Percentiles rank a stretch among this genome's conserved stretches.
Conservation (phyloP, 73 alveolate genomes). For the Paramecium sonneborni region DNA sequence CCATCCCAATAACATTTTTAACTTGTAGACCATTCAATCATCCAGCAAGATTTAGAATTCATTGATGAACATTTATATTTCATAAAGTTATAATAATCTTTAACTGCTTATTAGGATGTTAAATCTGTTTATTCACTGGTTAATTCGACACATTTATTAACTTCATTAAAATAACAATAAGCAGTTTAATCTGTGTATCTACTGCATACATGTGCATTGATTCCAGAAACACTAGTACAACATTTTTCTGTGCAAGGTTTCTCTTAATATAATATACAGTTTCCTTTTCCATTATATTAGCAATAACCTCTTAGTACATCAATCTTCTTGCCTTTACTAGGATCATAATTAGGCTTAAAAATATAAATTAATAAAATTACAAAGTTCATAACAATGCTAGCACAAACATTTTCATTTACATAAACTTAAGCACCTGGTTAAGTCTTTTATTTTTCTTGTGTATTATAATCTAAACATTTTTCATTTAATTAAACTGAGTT, state of each 20-base stretch:
- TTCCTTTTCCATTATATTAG: not conserved
- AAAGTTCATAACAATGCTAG: conserved; percentile 22
- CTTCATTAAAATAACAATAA: conserved; percentile 6
- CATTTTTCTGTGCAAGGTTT: not conserved
- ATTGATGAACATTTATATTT: conserved; percentile 11
- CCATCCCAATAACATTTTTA: conserved; percentile 25
- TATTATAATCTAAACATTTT: conserved; percentile 1
- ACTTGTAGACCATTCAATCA: conserved; percentile 30
- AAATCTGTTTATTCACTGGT: not conserved
- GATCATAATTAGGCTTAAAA: not conserved
- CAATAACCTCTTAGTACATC: conserved; percentile 22
- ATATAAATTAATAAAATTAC: not conserved
- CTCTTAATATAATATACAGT: not conserved
- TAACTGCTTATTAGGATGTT: not conserved
- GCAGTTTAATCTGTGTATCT: not conserved
- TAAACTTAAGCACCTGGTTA: not conserved
- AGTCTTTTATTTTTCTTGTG: not conserved
- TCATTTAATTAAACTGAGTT: not conserved
- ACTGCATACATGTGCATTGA: conserved; percentile 58
- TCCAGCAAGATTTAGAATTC: not conserved
- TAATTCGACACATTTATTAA: conserved; percentile 9
- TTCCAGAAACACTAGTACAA: not conserved
- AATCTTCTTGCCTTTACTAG: not conserved
- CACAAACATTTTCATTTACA: conserved; percentile 38
- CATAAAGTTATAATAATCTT: not conserved